phyloP scores from a whole-genome alignment of 192 early-diverging fungal genomes.

The Linnemannia schmuckeri region DNA sequence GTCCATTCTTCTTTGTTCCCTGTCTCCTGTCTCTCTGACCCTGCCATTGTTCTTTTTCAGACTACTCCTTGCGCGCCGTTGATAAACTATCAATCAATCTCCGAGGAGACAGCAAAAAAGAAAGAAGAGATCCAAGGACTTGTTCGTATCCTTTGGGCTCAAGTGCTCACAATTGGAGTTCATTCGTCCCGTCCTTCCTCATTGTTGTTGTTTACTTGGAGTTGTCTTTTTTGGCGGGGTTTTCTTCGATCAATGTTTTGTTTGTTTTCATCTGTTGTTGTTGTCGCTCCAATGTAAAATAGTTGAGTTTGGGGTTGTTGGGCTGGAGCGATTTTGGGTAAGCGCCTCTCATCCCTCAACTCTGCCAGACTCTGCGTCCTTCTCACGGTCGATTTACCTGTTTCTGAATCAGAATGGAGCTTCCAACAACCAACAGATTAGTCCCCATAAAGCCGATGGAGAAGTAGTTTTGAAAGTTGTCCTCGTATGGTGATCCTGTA shows the following conservation, averaged over 20 bases:
- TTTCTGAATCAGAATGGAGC: slow-evolving; percentile 66
- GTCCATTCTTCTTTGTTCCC: neutral
- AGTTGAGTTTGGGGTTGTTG: neutral
- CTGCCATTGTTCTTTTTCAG: neutral
- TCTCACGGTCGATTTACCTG: slow-evolving; percentile 39
- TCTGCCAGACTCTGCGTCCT: neutral
- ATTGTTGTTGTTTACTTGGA: neutral
- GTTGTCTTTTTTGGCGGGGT: neutral
- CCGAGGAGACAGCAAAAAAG: slow-evolving; percentile 10
- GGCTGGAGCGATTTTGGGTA: slow-evolving; percentile 3
- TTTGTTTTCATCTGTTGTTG: neutral
- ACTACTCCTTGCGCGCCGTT: neutral
- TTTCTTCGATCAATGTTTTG: neutral
- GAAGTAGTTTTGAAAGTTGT: slow-evolving; percentile 86
- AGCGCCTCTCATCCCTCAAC: neutral
- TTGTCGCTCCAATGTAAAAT: neutral
- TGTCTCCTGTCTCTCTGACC: neutral
- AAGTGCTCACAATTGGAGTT: neutral
- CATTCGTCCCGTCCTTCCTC: neutral
- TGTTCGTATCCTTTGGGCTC: neutral
- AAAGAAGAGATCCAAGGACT: neutral
- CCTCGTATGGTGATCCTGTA: slow-evolving; percentile 66
- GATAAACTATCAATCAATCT: neutral
- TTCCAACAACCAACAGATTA: slow-evolving; percentile 68
- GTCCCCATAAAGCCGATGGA: slow-evolving; percentile 72